phyloP scores from a whole-genome alignment of 106 monocot species.

The Ottelia alismoides region DNA sequence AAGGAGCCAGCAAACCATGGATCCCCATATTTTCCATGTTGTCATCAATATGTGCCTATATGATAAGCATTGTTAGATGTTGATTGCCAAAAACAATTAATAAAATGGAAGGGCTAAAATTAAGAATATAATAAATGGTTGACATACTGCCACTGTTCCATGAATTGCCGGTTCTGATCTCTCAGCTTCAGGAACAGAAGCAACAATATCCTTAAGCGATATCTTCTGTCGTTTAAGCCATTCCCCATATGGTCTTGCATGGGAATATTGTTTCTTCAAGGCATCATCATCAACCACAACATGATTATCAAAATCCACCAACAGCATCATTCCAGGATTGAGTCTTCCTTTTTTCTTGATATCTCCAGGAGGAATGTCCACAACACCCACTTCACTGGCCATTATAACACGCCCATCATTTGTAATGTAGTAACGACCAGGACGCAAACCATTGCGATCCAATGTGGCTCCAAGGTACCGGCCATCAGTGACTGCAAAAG shows the following conservation, averaged over 20 bases:
- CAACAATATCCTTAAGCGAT: conserved; percentile 49
- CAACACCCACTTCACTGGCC: conserved; percentile 99
- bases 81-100: too few species aligned
- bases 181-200: conserved; percentile 58
- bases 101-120: neutral
- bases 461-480: conserved; percentile 96
- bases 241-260: conserved; percentile 74
- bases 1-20: conserved; percentile 62
- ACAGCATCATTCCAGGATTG: conserved; percentile 98
- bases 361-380: conserved; percentile 91
- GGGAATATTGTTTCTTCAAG: conserved; percentile 84
- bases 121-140: neutral
- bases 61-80: too few species aligned
- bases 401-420: conserved; percentile 82
- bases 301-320: conserved; percentile 96
- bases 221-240: conserved; percentile 94
- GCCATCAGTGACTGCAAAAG: conserved; percentile 84
- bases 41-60: conserved; percentile 38
- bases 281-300: conserved; percentile 86
- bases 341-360: conserved; percentile 85
- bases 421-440: conserved; percentile 91
- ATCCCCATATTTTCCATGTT: conserved; percentile 61
- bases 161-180: conserved; percentile 34
- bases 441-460: conserved; percentile 95
- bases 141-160: conserved; percentile 55